These are phyloP conservation scores for Geotrichum macrosporum DNA, from an alignment of 1,139 yeast species.

Conservation along the genomic window DNA sequence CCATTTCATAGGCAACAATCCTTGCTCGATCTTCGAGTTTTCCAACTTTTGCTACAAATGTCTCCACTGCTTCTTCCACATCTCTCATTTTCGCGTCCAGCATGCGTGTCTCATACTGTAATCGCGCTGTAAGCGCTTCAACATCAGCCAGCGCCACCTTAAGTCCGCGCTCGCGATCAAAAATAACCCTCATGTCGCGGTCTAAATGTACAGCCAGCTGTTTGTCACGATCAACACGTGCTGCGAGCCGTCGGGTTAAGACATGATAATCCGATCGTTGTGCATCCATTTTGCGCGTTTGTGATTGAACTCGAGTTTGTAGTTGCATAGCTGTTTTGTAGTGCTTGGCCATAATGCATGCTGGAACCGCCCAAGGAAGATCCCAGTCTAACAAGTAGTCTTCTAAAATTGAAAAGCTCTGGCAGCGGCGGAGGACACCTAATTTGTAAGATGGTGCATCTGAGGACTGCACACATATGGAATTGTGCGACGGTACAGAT, in stretches of 20 bases:
- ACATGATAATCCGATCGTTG: conserved; percentile 14
- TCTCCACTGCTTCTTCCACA: conserved; percentile 65
- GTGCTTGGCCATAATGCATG: conserved; percentile 6
- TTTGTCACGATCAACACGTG: conserved; percentile 37
- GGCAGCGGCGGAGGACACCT: conserved; percentile 17
- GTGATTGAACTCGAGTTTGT: conserved; percentile 10
- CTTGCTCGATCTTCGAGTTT: conserved; percentile 35
- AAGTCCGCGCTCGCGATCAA: conserved; percentile 38
- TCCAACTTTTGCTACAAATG: conserved; percentile 45
- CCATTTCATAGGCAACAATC: conserved; percentile 7
- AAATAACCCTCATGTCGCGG: conserved; percentile 40
- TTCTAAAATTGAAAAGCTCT: conserved; percentile 17
- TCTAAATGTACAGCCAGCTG: conserved; percentile 31
- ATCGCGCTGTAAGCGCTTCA: conserved; percentile 65
- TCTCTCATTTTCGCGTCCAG: conserved; percentile 71
- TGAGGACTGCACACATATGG: background rate
- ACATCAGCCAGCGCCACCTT: conserved; percentile 56
- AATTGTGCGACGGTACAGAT: conserved; percentile 6
- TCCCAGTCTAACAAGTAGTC: conserved; percentile 12
- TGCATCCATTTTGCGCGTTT: conserved; percentile 5
- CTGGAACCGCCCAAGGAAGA: conserved; percentile 15
- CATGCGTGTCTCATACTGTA: conserved; percentile 74
- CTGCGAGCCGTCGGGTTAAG: conserved; percentile 29
- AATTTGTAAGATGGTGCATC: conserved; percentile 12
- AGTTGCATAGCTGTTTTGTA: conserved; percentile 15